These are phyloP conservation scores for Pyrenophora seminiperda DNA, from an alignment of 2,329 filamentous ascomycete species.

Conservation along the genomic window DNA sequence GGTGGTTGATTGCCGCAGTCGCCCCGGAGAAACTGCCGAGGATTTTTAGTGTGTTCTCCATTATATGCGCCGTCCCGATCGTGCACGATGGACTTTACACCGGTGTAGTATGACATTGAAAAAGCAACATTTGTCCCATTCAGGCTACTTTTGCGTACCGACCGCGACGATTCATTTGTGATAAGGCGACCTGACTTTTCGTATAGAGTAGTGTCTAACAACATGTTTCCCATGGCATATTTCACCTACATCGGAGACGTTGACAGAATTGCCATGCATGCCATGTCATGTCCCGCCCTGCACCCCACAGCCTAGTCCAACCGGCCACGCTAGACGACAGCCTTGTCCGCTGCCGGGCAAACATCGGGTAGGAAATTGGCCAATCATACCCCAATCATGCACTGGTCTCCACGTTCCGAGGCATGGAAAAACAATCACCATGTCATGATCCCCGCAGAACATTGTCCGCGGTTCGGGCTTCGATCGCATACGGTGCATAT, in stretches of 20 bases:
- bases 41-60: neutral
- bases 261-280: neutral
- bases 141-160: no score
- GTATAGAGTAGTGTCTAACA: no score
- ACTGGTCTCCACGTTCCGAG: constrained; percentile 5
- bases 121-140: no score
- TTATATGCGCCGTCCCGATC: neutral
- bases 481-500: constrained; percentile 1
- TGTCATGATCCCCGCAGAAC: constrained; percentile 14
- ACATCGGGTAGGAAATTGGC: constrained; percentile 1
- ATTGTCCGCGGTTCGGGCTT: constrained; percentile 6
- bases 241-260: neutral
- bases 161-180: no score
- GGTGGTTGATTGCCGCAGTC: neutral
- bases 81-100: no score
- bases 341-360: neutral
- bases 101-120: no score
- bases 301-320: constrained; percentile 7
- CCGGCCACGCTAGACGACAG: constrained; percentile 8
- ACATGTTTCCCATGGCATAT: neutral
- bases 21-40: constrained; percentile 1
- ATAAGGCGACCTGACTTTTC: no score
- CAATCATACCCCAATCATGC: constrained; percentile 1
- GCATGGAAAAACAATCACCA: constrained; percentile 2
- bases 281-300: neutral